Percentiles rank a stretch among this genome's conserved stretches.
phyloP scores from a whole-genome alignment of 768 basidiomycete genomes.

The Astraeus odoratus region DNA sequence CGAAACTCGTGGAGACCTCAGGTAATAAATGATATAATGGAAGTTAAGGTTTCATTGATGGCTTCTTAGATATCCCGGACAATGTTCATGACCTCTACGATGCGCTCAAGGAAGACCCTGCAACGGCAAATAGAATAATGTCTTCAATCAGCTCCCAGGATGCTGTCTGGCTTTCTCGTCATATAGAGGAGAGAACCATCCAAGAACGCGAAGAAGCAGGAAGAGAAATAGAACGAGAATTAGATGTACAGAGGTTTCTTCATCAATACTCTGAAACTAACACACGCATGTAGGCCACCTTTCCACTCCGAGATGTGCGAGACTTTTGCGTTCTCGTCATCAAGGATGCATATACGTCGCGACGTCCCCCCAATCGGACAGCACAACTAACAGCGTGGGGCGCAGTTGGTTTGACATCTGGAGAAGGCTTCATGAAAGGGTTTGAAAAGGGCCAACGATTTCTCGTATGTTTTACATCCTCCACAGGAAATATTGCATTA shows the following conservation, averaged over 20 bases:
- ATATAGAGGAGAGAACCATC: conserved; percentile 42
- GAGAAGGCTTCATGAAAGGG: conserved; percentile 44
- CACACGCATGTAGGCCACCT: conserved; percentile 37
- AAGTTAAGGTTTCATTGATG: background rate
- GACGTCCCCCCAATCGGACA: conserved; percentile 45
- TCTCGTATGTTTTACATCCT: conserved; percentile 38
- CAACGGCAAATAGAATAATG: conserved; percentile 38
- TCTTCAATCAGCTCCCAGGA: conserved; percentile 34
- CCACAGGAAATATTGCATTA: conserved; percentile 2
- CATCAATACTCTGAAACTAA: background rate
- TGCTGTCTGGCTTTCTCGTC: conserved; percentile 57
- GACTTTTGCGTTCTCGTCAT: conserved; percentile 70
- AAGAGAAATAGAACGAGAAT: conserved; percentile 64
- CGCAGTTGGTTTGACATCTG: conserved; percentile 42
- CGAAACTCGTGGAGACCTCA: conserved; percentile 36
- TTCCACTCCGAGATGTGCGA: conserved; percentile 69
- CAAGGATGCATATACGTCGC: conserved; percentile 51
- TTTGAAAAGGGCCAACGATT: conserved; percentile 64
- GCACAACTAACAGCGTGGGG: conserved; percentile 88
- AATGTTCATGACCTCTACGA: conserved; percentile 53
- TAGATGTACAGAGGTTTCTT: conserved; percentile 46
- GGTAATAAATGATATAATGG: conserved; percentile 23
- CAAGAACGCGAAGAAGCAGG: conserved; percentile 43
- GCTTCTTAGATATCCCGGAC: conserved; percentile 28
- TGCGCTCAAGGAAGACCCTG: conserved; percentile 49